Percentiles rank a stretch among this genome's conserved stretches.
These are phyloP conservation scores for Alternaria brassicicola DNA, from an alignment of 2,329 filamentous ascomycete genomes.

Conservation along the genomic window DNA sequence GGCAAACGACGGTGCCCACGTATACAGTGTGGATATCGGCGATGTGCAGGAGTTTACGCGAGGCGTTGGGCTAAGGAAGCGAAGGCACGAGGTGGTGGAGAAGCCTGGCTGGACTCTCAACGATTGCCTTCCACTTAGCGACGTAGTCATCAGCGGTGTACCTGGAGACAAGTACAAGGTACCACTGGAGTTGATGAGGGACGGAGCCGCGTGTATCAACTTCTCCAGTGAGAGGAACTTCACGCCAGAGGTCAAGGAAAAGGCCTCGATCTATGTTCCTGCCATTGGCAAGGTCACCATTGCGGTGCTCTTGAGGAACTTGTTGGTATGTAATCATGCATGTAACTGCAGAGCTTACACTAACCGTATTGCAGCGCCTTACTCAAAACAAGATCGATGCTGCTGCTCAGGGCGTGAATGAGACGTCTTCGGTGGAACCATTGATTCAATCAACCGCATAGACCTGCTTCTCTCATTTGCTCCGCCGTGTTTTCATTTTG, in stretches of 20 bases:
- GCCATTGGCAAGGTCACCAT: conserved; percentile 98
- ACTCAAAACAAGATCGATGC: conserved; percentile 52
- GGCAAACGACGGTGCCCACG: conserved; percentile 93
- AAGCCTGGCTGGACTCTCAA: conserved; percentile 80
- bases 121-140: conserved; percentile 83
- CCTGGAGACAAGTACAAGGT: conserved; percentile 90
- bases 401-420: conserved; percentile 29
- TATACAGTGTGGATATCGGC: conserved; percentile 92
- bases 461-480: neutral
- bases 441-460: conserved; percentile 16
- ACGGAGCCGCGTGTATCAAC: conserved; percentile 98
- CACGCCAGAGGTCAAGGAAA: conserved; percentile 86
- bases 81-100: conserved; percentile 84
- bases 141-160: conserved; percentile 94
- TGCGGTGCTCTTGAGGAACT: conserved; percentile 84
- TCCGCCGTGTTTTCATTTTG: conserved; percentile 12
- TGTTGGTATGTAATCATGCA: conserved; percentile 68
- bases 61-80: conserved; percentile 83
- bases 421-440: conserved; percentile 28
- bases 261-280: conserved; percentile 94
- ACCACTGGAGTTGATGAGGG: conserved; percentile 78
- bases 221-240: conserved; percentile 98
- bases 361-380: conserved; percentile 47
- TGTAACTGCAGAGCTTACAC: neutral
- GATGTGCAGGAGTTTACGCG: conserved; percentile 92